Percentiles rank a stretch among this genome's conserved stretches.
phyloP scores from a whole-genome alignment of 116 monocot genomes.

The Cymodocea nodosa region DNA sequence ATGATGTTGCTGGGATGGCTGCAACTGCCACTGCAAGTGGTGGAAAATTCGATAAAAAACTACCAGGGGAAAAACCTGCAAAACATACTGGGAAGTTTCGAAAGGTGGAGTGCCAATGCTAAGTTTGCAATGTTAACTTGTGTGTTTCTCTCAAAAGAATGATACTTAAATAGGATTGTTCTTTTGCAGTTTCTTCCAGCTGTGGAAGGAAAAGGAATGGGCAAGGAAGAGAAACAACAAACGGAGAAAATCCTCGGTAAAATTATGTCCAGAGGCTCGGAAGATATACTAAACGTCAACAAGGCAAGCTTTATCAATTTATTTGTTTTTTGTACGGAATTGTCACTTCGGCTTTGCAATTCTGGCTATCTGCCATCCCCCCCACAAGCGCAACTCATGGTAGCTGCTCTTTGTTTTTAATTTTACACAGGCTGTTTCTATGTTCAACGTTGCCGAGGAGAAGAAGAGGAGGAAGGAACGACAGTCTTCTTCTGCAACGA shows the following conservation, averaged over 20 bases:
- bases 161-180: not conserved
- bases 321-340: not conserved
- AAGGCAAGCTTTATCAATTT: slow-evolving; percentile 25
- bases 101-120: slow-evolving; percentile 30
- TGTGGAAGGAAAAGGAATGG: slow-evolving; percentile 85
- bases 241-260: slow-evolving; percentile 74
- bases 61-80: slow-evolving; percentile 79
- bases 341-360: not conserved
- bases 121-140: not conserved
- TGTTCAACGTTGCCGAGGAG: slow-evolving; percentile 62
- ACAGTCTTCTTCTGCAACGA: slow-evolving; percentile 10
- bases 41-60: slow-evolving; percentile 91
- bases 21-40: slow-evolving; percentile 76
- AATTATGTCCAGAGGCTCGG: slow-evolving; percentile 52
- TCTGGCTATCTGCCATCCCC: not conserved
- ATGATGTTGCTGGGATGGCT: slow-evolving; percentile 82
- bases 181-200: slow-evolving; percentile 70
- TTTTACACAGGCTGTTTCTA: slow-evolving; percentile 32
- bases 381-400: not conserved
- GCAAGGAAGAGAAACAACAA: slow-evolving; percentile 66
- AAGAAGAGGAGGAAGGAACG: slow-evolving; percentile 36
- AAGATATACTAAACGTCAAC: slow-evolving; percentile 70
- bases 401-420: not conserved
- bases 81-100: slow-evolving; percentile 79
- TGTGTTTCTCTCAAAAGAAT: not conserved